phyloP scores from a whole-genome alignment of 2,329 filamentous ascomycete species.

The Aspergillus fumigatus region DNA sequence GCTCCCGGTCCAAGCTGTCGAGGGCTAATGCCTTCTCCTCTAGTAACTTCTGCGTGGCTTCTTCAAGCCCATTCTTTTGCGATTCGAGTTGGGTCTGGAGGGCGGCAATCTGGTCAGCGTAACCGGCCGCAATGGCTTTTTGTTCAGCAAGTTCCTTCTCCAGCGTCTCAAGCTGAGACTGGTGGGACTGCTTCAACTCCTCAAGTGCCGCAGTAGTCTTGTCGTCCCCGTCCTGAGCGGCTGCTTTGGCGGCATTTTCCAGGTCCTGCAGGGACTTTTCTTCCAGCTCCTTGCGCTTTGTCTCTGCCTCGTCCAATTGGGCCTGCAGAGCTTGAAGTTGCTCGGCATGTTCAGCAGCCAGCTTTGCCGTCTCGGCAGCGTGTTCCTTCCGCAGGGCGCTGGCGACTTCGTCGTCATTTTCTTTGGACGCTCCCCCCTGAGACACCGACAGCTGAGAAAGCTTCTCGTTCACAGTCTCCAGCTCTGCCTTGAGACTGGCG shows the following conservation, averaged over 20 bases:
- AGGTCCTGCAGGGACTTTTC: conserved; percentile 34
- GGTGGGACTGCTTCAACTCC: conserved; percentile 34
- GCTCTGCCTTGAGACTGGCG: conserved; percentile 27
- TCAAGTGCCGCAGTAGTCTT: conserved; percentile 33
- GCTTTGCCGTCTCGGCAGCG: conserved; percentile 28
- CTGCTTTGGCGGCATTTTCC: conserved; percentile 35
- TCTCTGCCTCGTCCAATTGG: conserved; percentile 34
- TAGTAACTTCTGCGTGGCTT: conserved; percentile 20
- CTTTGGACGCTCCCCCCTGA: conserved; percentile 19
- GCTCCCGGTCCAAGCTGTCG: conserved; percentile 29
- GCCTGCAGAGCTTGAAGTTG: conserved; percentile 29
- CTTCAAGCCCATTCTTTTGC: conserved; percentile 25
- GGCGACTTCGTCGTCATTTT: conserved; percentile 14
- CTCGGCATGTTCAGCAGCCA: conserved; percentile 29
- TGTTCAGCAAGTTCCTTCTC: conserved; percentile 32
- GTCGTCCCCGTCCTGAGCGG: conserved; percentile 32
- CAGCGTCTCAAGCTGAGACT: conserved; percentile 31
- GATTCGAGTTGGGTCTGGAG: conserved; percentile 30
- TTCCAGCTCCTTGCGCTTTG: conserved; percentile 33
- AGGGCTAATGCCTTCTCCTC: conserved; percentile 30
- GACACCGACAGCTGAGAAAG: conserved; percentile 26
- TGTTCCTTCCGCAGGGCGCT: conserved; percentile 29
- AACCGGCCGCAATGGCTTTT: conserved; percentile 26
- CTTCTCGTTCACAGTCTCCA: conserved; percentile 34
- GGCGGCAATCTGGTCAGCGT: conserved; percentile 25